Conservation (phyloP, 1,139 yeast species). For the Hansenula lynferdii region DNA sequence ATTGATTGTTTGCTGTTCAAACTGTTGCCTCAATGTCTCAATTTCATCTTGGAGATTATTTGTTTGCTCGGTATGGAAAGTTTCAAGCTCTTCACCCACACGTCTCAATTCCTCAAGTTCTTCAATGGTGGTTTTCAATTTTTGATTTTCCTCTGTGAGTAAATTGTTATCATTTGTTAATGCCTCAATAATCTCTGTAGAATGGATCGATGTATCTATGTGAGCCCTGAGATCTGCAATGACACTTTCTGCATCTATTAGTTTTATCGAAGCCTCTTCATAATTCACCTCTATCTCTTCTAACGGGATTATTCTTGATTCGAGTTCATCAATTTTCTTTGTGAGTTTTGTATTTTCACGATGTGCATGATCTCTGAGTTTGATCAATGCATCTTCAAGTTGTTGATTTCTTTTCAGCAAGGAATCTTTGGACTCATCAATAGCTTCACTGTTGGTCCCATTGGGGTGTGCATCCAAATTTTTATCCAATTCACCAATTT, state of each 20-base stretch:
- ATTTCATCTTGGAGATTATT: conserved; percentile 45
- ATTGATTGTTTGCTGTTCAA: conserved; percentile 26
- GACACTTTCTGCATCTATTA: conserved; percentile 35
- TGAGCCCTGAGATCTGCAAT: conserved; percentile 41
- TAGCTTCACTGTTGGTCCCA: too few relatives aligned
- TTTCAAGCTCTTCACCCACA: conserved; percentile 61
- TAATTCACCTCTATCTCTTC: conserved; percentile 19
- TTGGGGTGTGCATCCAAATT: conserved; percentile 22
- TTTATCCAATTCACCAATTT: conserved; percentile 16
- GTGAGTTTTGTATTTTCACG: conserved; percentile 25
- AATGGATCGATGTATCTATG: conserved; percentile 36
- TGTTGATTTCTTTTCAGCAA: conserved; percentile 29
- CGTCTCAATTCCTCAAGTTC: conserved; percentile 60
- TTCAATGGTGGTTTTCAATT: conserved; percentile 37
- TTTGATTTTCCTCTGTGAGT: conserved; percentile 34
- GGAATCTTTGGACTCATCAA: conserved; percentile 1
- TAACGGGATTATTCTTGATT: conserved; percentile 17
- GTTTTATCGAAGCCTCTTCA: conserved; percentile 25
- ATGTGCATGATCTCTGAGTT: conserved; percentile 25
- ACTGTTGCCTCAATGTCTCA: conserved; percentile 27
- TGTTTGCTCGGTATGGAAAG: conserved; percentile 49
- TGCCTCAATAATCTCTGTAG: conserved; percentile 47
- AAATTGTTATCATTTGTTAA: conserved; percentile 51
- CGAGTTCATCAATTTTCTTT: conserved; percentile 26
- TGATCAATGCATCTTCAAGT: conserved; percentile 33